phyloP scores from a whole-genome alignment of 306 rosid species.

The Trifolium fragiferum region DNA sequence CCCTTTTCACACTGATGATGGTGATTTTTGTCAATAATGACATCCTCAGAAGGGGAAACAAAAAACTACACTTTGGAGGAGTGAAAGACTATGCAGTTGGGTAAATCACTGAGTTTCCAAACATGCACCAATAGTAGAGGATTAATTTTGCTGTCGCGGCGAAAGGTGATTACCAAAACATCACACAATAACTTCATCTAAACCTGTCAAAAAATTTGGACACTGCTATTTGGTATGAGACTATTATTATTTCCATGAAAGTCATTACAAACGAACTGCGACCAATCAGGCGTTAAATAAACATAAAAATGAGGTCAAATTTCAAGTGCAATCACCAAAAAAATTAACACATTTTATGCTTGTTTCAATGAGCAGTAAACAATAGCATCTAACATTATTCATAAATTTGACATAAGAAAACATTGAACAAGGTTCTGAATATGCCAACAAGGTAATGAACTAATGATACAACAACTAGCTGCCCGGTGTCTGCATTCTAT shows the following conservation, averaged over 20 bases:
- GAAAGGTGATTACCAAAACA: not conserved
- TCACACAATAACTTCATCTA: not conserved
- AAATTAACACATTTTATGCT: not conserved
- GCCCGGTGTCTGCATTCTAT: conserved; percentile 47
- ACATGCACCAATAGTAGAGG: not conserved
- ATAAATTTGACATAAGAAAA: conserved; percentile 23
- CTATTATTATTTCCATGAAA: not conserved
- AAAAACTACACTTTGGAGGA: not conserved
- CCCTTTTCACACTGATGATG: not conserved
- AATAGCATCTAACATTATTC: conserved; percentile 20
- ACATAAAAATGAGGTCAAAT: not conserved
- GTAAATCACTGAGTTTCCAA: not conserved
- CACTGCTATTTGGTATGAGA: not conserved
- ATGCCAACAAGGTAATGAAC: conserved; percentile 16
- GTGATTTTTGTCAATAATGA: not conserved
- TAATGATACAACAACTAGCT: conserved; percentile 51
- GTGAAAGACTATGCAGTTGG: not conserved
- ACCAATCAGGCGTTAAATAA: not conserved
- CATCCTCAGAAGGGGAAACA: not conserved
- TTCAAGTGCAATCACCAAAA: conserved; percentile 2
- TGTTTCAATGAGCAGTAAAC: not conserved
- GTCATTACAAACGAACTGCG: not conserved
- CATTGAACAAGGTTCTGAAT: conserved; percentile 29
- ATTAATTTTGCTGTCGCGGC: not conserved
- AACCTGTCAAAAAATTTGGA: conserved; percentile 22